phyloP scores from a whole-genome alignment of 192 early-diverging fungal species.

The Cetraspora pellucida region DNA sequence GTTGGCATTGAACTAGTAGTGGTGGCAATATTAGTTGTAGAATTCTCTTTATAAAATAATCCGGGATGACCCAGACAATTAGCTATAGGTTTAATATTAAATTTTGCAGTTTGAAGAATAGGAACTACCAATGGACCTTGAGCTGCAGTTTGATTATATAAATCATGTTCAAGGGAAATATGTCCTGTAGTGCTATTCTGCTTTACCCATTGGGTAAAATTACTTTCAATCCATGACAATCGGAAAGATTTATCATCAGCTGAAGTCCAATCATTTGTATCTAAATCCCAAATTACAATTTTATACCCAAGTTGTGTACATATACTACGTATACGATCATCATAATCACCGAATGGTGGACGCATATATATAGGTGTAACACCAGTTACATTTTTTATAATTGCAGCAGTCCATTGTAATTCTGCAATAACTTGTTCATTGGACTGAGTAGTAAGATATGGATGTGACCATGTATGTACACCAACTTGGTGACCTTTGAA shows the following conservation, averaged over 20 bases:
- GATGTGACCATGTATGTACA: slow-evolving; percentile 68
- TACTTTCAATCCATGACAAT: slow-evolving; percentile 2
- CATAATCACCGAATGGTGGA: slow-evolving; percentile 70
- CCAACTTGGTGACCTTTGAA: slow-evolving; percentile 59
- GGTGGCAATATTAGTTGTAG: no score
- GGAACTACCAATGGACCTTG: no score
- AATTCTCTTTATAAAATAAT: no score
- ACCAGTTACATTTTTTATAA: slow-evolving; percentile 57
- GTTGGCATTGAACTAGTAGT: no score
- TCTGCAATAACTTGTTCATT: slow-evolving; percentile 57
- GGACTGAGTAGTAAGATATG: slow-evolving; percentile 49
- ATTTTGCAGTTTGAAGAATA: no score
- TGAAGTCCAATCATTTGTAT: slow-evolving; percentile 38
- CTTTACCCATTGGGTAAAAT: slow-evolving; percentile 30
- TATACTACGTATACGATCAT: slow-evolving; percentile 72
- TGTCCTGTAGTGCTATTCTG: slow-evolving; percentile 40
- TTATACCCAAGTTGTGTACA: slow-evolving; percentile 55
- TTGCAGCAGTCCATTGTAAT: slow-evolving; percentile 57
- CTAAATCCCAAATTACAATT: slow-evolving; percentile 39
- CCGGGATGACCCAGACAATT: no score
- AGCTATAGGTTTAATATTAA: no score
- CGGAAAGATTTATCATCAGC: background rate
- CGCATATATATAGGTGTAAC: slow-evolving; percentile 61
- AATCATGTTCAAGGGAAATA: slow-evolving; percentile 25
- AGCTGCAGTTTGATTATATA: no score